These are phyloP conservation scores for Colletotrichum godetiae DNA, from an alignment of 2,329 filamentous ascomycete genomes.

Conservation along the genomic window DNA sequence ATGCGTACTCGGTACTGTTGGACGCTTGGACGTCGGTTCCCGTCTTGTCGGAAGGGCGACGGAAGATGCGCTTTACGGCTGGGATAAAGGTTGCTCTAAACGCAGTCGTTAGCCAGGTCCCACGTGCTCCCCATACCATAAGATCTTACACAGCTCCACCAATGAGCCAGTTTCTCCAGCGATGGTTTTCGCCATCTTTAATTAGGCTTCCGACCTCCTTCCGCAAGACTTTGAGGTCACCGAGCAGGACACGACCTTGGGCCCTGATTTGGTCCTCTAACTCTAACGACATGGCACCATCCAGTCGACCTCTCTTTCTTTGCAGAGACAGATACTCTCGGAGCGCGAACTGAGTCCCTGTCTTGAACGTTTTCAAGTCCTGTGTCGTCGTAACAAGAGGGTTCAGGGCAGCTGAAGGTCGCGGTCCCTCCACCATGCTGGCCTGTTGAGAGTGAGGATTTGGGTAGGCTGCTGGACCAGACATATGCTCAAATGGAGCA, in stretches of 20 bases:
- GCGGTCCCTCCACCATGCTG: constrained; percentile 17
- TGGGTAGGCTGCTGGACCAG: constrained; percentile 27
- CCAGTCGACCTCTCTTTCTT: constrained; percentile 43
- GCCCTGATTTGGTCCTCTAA: constrained; percentile 55
- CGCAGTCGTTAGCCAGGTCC: background rate
- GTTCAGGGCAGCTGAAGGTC: constrained; percentile 21
- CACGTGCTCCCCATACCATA: no score
- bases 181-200: constrained; percentile 57
- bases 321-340: constrained; percentile 49
- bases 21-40: constrained; percentile 44
- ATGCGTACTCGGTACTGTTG: constrained; percentile 70
- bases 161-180: constrained; percentile 65
- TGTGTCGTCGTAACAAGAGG: constrained; percentile 37
- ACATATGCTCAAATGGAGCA: constrained; percentile 18
- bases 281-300: constrained; percentile 46
- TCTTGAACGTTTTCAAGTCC: constrained; percentile 47
- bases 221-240: constrained; percentile 57
- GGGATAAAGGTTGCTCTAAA: constrained; percentile 63
- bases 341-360: constrained; percentile 49
- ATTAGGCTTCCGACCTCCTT: constrained; percentile 56
- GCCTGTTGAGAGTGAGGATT: constrained; percentile 15
- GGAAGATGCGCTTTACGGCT: constrained; percentile 62
- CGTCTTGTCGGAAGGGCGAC: constrained; percentile 53
- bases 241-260: constrained; percentile 55
- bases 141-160: constrained; percentile 62